Evolutionary conservation across 495 filamentous ascomycete genomes (phyloP).

Genomic region (Aspergillus baeticus): DNA sequence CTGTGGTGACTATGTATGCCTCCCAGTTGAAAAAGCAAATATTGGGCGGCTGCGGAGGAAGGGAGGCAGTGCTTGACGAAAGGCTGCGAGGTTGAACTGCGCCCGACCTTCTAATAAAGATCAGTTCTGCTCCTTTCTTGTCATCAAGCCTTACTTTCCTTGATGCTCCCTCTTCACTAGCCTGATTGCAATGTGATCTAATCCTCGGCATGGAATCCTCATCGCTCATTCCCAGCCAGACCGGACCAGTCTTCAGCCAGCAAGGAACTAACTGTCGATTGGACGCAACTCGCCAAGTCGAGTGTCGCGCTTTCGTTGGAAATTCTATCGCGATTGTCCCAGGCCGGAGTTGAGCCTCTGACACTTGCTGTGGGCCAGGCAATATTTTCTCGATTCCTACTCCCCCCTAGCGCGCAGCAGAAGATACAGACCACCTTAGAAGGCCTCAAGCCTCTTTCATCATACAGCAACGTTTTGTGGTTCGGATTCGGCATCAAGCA

Average conservation of each 20-base stretch:
- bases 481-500: constrained; percentile 1
- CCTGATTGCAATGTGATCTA: too few species aligned
- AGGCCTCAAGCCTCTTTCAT: neutral
- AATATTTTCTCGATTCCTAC: neutral
- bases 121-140: too few species aligned
- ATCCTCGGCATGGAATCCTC: neutral
- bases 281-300: neutral
- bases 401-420: neutral
- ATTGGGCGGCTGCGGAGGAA: too few species aligned
- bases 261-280: neutral
- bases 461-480: neutral
- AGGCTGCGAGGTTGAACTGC: too few species aligned
- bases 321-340: neutral
- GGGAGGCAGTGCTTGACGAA: too few species aligned
- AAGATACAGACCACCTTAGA: neutral
- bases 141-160: too few species aligned
- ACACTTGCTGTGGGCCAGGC: neutral
- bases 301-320: neutral
- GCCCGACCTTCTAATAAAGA: too few species aligned
- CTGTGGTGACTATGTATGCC: too few species aligned
- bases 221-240: neutral
- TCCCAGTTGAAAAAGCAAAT: too few species aligned
- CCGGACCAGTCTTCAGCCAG: neutral
- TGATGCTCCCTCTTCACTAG: too few species aligned
- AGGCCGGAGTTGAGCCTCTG: neutral